Evolutionary conservation across 306 rosid genomes (phyloP), one percentile per base, ranked within the genome.

Genomic region (Citrullus mucosospermus): DNA sequence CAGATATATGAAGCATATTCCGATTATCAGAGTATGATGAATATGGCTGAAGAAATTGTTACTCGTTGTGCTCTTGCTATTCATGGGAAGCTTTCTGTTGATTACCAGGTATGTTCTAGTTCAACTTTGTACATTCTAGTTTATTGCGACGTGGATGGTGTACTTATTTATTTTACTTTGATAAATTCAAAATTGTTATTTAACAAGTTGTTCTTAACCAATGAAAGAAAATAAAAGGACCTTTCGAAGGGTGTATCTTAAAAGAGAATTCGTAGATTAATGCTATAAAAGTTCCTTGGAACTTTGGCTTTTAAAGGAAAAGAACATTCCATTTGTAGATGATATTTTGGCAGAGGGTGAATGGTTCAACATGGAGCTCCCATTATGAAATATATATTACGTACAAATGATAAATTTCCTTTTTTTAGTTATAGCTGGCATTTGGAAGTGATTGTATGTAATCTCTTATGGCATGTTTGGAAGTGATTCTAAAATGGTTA

Each of bases 1-100:
- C 86, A 95, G 99, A 91, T 95, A 84, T 95, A 95, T 59, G 99
- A 92, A 89, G 99, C 99, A 78, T 95, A 95, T 87, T 89, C 97
- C 43, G 97, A 95, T 86, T 95, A 95, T 84, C 92, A 88, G 87
- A 95, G 99, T 89, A 95, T 95, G 99, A 95, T 95, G 90, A 88
- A 88, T 84, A 83, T 95, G 91, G 88, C 92, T 16, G 99, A 95
- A 88, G 96, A 92, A 86, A 91, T 95, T 76, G 89, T 95, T 81
- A 89, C 96, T 83, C 90, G 81, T 60, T 95, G 98, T 86, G 93
- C 97, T 28, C 90, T 91, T 83, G 93, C 89, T 70, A 85, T 95
- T 85, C 88, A 86, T 78, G 97, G 97, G 87, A 88, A 88, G 81
- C 99, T 95, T 82, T 85, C 93, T 38, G 43, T 92, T 80, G 92